Evolutionary conservation across 176 grass and related monocot genomes (phyloP).

Genomic region (Luzula sylvatica): DNA sequence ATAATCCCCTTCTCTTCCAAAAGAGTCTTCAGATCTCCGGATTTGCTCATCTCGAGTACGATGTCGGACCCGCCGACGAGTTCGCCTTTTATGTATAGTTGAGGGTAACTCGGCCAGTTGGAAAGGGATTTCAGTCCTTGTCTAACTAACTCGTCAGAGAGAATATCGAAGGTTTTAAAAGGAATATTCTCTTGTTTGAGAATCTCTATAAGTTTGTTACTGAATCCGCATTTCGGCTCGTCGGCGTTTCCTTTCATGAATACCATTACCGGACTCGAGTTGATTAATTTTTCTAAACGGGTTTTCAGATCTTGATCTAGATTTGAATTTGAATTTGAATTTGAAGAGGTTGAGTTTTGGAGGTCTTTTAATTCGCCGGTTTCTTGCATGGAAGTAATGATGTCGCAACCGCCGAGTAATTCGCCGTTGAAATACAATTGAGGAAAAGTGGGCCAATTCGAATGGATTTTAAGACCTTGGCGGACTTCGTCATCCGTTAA

Average conservation of each 20-base stretch:
- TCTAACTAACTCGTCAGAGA: constrained; percentile 70
- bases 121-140: constrained; percentile 76
- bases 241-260: constrained; percentile 87
- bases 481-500: constrained; percentile 71
- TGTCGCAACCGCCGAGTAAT: constrained; percentile 87
- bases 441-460: constrained; percentile 95
- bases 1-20: constrained; percentile 54
- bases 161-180: constrained; percentile 84
- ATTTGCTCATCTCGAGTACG: constrained; percentile 89
- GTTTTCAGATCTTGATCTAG: constrained; percentile 31
- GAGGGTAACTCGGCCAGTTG: constrained; percentile 94
- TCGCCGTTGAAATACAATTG: constrained; percentile 92
- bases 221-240: constrained; percentile 94
- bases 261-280: constrained; percentile 63
- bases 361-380: constrained; percentile 76
- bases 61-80: constrained; percentile 90
- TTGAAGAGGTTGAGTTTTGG: constrained; percentile 47
- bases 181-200: constrained; percentile 80
- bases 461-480: constrained; percentile 87
- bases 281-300: constrained; percentile 39
- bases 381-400: constrained; percentile 82
- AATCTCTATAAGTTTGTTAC: constrained; percentile 74
- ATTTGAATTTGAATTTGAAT: constrained; percentile 29
- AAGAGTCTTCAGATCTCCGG: constrained; percentile 73
- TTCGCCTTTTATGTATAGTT: constrained; percentile 85